Evolutionary conservation across 805 yeast species (phyloP).

Genomic region (Ogataea kodamae): DNA sequence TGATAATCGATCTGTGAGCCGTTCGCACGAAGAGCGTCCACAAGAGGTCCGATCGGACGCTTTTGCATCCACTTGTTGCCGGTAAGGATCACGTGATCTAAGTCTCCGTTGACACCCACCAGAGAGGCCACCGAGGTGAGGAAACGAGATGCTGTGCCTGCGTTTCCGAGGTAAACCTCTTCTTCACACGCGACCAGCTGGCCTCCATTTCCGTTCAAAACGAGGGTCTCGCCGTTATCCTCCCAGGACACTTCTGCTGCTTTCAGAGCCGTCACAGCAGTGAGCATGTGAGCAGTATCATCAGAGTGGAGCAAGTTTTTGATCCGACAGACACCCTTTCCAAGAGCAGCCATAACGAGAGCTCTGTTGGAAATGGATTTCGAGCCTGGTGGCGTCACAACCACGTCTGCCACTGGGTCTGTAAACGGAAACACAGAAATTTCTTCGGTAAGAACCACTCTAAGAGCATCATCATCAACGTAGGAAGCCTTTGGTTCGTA

Average conservation of each 20-base stretch:
- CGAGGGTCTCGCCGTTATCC: conserved; percentile 85
- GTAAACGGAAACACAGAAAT: conserved; percentile 60
- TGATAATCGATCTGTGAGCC: conserved; percentile 74
- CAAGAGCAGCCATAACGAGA: conserved; percentile 85
- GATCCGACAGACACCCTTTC: conserved; percentile 77
- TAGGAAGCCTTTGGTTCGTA: conserved; percentile 83
- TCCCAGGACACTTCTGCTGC: conserved; percentile 84
- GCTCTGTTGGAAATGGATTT: conserved; percentile 97
- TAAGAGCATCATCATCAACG: conserved; percentile 75
- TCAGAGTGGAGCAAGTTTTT: conserved; percentile 90
- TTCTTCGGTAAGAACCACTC: conserved; percentile 81
- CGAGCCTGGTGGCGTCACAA: conserved; percentile 89
- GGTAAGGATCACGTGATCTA: conserved; percentile 60
- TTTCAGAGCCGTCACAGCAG: conserved; percentile 72
- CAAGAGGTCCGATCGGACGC: conserved; percentile 94
- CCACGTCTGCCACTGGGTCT: conserved; percentile 36
- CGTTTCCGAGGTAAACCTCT: conserved; percentile 87
- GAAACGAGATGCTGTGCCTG: conserved; percentile 97
- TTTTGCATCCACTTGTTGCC: conserved; percentile 98
- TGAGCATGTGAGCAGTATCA: conserved; percentile 92
- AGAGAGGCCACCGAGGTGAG: conserved; percentile 89
- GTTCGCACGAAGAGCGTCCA: conserved; percentile 79
- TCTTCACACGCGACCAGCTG: conserved; percentile 57
- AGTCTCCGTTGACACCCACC: conserved; percentile 46
- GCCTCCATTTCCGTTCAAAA: conserved; percentile 85